phyloP scores from a whole-genome alignment of 1,284 basidiomycete genomes.

The Thelephora terrestris region DNA sequence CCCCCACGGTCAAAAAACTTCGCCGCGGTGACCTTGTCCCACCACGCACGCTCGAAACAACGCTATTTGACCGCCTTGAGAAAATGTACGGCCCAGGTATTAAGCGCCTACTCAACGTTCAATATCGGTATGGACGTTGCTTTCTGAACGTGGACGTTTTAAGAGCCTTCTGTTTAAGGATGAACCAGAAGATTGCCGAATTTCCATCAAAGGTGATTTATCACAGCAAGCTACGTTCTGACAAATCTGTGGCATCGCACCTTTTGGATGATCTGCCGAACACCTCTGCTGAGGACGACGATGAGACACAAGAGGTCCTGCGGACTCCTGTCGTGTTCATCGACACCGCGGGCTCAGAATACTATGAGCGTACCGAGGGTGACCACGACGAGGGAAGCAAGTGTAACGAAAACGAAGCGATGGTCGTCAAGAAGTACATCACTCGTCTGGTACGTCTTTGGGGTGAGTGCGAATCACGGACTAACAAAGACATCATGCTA shows the following conservation, averaged over 20 bases:
- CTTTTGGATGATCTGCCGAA: constrained; percentile 65
- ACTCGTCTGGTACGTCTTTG: constrained; percentile 54
- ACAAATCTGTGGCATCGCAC: constrained; percentile 61
- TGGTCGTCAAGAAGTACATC: constrained; percentile 76
- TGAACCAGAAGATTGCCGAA: constrained; percentile 79
- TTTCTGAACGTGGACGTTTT: not conserved
- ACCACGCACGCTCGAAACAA: constrained; percentile 75
- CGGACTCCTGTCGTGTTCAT: constrained; percentile 82
- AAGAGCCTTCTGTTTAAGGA: constrained; percentile 34
- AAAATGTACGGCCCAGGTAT: constrained; percentile 75
- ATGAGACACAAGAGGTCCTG: constrained; percentile 63
- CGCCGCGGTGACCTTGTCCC: constrained; percentile 34
- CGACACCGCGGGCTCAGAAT: constrained; percentile 90
- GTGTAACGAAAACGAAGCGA: constrained; percentile 90
- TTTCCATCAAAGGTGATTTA: constrained; percentile 88
- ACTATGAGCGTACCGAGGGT: constrained; percentile 68
- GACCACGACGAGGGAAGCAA: constrained; percentile 76
- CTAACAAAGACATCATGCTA: constrained; percentile 19
- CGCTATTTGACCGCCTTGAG: constrained; percentile 87
- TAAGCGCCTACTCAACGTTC: constrained; percentile 80
- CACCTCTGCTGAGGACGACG: constrained; percentile 34
- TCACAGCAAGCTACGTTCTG: constrained; percentile 59
- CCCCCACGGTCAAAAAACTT: constrained; percentile 1
- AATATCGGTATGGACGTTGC: constrained; percentile 60
- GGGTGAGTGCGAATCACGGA: not conserved